A percentile compares a stretch with the other conserved stretches of the same genome.
Evolutionary conservation across 2,329 filamentous ascomycete species (phyloP).

Genomic region (Fusarium subtropicale): DNA sequence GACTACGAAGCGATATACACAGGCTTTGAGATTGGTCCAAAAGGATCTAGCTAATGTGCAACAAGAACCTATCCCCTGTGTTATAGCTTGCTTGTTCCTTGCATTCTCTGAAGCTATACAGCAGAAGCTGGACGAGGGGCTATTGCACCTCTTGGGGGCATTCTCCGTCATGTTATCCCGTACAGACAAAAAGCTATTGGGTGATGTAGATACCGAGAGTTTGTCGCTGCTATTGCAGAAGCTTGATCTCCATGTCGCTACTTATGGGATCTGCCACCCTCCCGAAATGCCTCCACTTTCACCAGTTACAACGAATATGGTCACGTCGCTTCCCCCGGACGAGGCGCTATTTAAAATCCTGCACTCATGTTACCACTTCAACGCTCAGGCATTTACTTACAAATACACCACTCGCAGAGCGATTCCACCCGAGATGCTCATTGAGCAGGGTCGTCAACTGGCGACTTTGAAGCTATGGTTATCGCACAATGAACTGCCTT

Average conservation of each 20-base stretch:
- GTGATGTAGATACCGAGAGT: slow-evolving; percentile 2
- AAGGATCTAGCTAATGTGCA: slow-evolving; percentile 25
- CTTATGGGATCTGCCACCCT: slow-evolving; percentile 19
- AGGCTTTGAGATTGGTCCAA: slow-evolving; percentile 30
- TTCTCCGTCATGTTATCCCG: slow-evolving; percentile 29
- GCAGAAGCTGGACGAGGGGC: slow-evolving; percentile 17
- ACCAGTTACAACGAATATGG: not conserved
- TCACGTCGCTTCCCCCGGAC: slow-evolving; percentile 14
- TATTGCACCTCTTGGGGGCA: slow-evolving; percentile 26
- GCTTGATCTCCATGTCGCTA: slow-evolving; percentile 38
- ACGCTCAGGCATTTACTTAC: slow-evolving; percentile 15
- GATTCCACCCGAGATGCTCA: slow-evolving; percentile 33
- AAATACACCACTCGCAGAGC: slow-evolving; percentile 30
- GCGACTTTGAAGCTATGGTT: slow-evolving; percentile 35
- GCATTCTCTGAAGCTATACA: slow-evolving; percentile 24
- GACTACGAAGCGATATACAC: slow-evolving; percentile 21
- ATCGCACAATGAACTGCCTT: not conserved
- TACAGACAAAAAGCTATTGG: not conserved
- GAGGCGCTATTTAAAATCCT: slow-evolving; percentile 10
- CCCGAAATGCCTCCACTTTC: slow-evolving; percentile 26
- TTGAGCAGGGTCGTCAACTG: slow-evolving; percentile 39
- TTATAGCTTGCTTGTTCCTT: slow-evolving; percentile 38
- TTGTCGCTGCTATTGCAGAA: slow-evolving; percentile 31
- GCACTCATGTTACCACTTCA: slow-evolving; percentile 34
- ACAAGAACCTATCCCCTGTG: slow-evolving; percentile 22